Base-by-base conservation (phyloP, 257 asterid species). In the Lavandula angustifolia region DNA sequence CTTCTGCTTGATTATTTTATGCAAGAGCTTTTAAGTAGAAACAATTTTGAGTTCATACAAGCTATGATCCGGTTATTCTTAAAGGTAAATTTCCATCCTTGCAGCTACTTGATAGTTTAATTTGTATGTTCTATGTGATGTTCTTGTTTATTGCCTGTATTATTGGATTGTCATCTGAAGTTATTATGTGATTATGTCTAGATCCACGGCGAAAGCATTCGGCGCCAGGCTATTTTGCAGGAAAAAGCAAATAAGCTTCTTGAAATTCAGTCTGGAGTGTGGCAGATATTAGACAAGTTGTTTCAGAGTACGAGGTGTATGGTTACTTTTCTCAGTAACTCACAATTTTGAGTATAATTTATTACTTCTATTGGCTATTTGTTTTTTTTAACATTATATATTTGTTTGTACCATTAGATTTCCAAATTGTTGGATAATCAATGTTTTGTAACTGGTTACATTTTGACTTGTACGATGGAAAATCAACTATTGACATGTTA, bases 201-300 rank as follows among this genome's bases (percentile, higher is more conserved):
- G 98, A 85, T 91, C 68, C 98, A 91, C 5, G 98, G 98, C 48
- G 98, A 88, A 77, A 83, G 85, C 55, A 66, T 91, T 51, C 77
- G 94, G 18, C 54, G 87, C 54, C 80, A 80, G 71, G 76, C 90
- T 62, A 72, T 76, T 58, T 58, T 91, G 70, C 87, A 78, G 69
- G 84, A 65, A 13, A 91, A 83, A 67, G 90, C 96, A 3, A 66
- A 14, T 73, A 76, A 75, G 72, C 94, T 91, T 67, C 84, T 88
- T 46, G 85, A 84, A 46, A 49, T 71, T 60, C 98, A 91, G 40
- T 81, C 95, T 10, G 79, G 66, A 37, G 88, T 82, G 50, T 91
- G 96, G 95, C 95, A 81, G 72, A 78, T 79, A 61, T 73, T 88
- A 43, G 95, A 91, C 44, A 80, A 71, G 68, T 57, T 88, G 73